These are phyloP conservation scores for Penicillium digitatum DNA, from an alignment of 2,329 filamentous ascomycete species.

Conservation along the genomic window DNA sequence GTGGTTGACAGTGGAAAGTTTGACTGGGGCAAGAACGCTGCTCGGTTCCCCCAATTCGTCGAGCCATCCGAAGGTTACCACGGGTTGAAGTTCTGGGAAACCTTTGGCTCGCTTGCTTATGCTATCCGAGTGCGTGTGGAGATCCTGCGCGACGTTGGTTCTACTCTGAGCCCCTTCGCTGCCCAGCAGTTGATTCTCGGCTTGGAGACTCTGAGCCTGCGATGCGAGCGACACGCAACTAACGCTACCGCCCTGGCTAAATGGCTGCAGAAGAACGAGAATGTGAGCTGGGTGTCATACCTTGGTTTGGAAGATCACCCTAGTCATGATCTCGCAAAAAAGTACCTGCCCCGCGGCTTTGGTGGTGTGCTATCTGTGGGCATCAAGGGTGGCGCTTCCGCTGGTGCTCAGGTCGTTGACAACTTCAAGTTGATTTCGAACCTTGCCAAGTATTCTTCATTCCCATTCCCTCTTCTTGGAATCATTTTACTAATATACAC, in stretches of 20 bases:
- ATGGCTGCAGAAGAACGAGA: slow-evolving; percentile 76
- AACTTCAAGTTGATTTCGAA: slow-evolving; percentile 94
- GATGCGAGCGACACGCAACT: slow-evolving; percentile 78
- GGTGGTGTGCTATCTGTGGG: slow-evolving; percentile 92
- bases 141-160: slow-evolving; percentile 80
- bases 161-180: slow-evolving; percentile 79
- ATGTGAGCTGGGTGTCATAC: slow-evolving; percentile 92
- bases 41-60: slow-evolving; percentile 87
- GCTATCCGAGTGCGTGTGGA: slow-evolving; percentile 84
- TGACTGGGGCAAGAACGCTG: slow-evolving; percentile 80
- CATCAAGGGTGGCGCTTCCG: slow-evolving; percentile 80
- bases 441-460: slow-evolving; percentile 66
- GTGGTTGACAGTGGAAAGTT: slow-evolving; percentile 88
- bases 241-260: slow-evolving; percentile 76
- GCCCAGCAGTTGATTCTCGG: slow-evolving; percentile 90
- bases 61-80: slow-evolving; percentile 85
- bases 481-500: not conserved
- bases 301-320: slow-evolving; percentile 79
- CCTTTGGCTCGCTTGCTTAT: slow-evolving; percentile 80
- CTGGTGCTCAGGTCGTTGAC: slow-evolving; percentile 84
- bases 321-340: slow-evolving; percentile 75
- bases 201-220: slow-evolving; percentile 81
- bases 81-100: slow-evolving; percentile 90
- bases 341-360: slow-evolving; percentile 78
- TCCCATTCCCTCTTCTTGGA: not conserved